Percentiles rank a stretch among this genome's conserved stretches.
phyloP scores from a whole-genome alignment of 768 basidiomycete species.

The Gautieria morchelliformis region DNA sequence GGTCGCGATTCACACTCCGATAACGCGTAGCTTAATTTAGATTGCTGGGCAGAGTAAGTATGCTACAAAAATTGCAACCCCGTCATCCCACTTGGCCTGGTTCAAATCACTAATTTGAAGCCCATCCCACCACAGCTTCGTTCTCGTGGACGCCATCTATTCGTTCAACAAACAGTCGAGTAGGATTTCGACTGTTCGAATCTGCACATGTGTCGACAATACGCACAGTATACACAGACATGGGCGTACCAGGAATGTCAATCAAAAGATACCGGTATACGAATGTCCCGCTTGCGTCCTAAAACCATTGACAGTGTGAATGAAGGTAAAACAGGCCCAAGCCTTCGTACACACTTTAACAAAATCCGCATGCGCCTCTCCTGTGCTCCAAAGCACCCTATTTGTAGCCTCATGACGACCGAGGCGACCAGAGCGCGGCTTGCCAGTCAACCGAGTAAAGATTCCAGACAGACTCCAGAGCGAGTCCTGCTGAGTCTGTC shows the following conservation, averaged over 20 bases:
- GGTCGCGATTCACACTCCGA: too few species aligned
- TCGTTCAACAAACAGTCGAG: constrained; percentile 64
- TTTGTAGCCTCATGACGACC: constrained; percentile 24
- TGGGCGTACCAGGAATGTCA: constrained; percentile 60
- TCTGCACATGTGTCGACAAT: constrained; percentile 26
- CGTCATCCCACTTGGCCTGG: background rate
- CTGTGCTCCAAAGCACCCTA: constrained; percentile 51
- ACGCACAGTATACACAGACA: constrained; percentile 21
- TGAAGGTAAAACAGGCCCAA: background rate
- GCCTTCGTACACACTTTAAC: constrained; percentile 43
- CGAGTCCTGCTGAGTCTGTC: background rate
- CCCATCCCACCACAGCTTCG: constrained; percentile 62
- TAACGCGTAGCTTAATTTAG: too few species aligned
- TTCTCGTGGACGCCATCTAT: constrained; percentile 57
- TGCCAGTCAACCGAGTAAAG: constrained; percentile 52
- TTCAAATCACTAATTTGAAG: background rate
- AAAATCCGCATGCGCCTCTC: constrained; percentile 74
- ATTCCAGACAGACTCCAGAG: constrained; percentile 51
- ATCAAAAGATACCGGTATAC: constrained; percentile 69
- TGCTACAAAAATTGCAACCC: background rate
- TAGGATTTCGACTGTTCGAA: constrained; percentile 50
- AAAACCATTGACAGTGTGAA: constrained; percentile 3
- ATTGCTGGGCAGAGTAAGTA: background rate
- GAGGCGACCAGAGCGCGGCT: constrained; percentile 19
- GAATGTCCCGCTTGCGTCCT: constrained; percentile 74